A percentile compares a stretch with the other conserved stretches of the same genome.
phyloP scores from a whole-genome alignment of 1,139 yeast genomes.

The Barnettozyma hawaiiensis region DNA sequence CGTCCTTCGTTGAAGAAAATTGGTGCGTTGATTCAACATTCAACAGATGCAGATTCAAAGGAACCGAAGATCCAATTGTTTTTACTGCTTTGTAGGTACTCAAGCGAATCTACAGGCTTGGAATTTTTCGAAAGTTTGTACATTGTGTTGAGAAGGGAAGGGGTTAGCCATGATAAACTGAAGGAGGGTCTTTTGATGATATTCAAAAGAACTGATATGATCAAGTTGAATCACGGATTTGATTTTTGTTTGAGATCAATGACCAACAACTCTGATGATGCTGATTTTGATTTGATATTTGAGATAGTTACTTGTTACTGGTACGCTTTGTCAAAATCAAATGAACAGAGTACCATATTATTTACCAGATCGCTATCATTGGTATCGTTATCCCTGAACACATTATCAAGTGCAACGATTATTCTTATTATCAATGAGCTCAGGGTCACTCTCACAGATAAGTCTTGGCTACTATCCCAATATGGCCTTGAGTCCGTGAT shows the following conservation, averaged over 20 bases:
- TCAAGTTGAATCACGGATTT: conserved; percentile 22
- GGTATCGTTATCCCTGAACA: conserved; percentile 19
- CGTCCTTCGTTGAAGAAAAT: conserved; percentile 11
- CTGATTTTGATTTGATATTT: conserved; percentile 15
- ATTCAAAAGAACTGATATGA: conserved; percentile 6
- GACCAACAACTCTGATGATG: neutral
- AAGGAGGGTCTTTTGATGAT: conserved; percentile 9
- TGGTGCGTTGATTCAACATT: conserved; percentile 12
- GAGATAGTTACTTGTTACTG: conserved; percentile 22
- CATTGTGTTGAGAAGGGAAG: conserved; percentile 26
- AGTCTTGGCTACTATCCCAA: conserved; percentile 61
- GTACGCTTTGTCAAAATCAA: conserved; percentile 14
- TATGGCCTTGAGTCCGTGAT: conserved; percentile 54
- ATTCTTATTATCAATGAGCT: conserved; percentile 26
- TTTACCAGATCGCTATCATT: conserved; percentile 27
- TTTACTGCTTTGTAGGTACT: conserved; percentile 27
- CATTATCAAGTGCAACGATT: conserved; percentile 8
- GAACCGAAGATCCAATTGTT: conserved; percentile 29
- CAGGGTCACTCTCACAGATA: conserved; percentile 40
- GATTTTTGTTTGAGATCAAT: conserved; percentile 21
- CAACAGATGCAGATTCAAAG: neutral
- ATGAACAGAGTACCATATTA: conserved; percentile 15
- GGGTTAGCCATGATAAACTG: conserved; percentile 12
- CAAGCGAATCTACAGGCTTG: conserved; percentile 13
- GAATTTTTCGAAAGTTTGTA: conserved; percentile 31